Percentiles rank a stretch among this genome's conserved stretches.
These are phyloP conservation scores for Rhodofomes roseus DNA, from an alignment of 1,284 basidiomycete genomes.

Conservation along the genomic window DNA sequence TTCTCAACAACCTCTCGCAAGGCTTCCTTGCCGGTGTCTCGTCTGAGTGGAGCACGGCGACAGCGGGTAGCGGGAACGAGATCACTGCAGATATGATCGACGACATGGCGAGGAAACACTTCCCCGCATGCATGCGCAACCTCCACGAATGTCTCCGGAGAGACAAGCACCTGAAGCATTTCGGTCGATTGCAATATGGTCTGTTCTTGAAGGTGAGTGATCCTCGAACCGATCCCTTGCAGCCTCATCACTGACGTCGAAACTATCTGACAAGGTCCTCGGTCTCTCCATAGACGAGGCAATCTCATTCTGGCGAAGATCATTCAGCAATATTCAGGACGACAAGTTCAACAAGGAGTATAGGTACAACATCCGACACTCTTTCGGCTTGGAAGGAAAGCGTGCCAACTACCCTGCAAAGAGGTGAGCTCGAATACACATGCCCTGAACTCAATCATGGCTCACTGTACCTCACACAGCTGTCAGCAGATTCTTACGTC, in stretches of 20 bases:
- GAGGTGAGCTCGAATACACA: conserved; percentile 47
- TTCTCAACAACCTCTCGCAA: conserved; percentile 90
- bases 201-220: conserved; percentile 88
- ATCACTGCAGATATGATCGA: conserved; percentile 96
- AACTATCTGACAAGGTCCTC: conserved; percentile 58
- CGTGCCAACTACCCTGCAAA: conserved; percentile 93
- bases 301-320: conserved; percentile 89
- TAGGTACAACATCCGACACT: conserved; percentile 96
- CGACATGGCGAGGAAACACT: conserved; percentile 83
- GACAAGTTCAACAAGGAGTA: conserved; percentile 99
- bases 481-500: conserved; percentile 87
- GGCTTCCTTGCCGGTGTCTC: conserved; percentile 92
- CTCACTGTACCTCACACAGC: conserved; percentile 39
- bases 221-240: too few relatives aligned
- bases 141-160: conserved; percentile 78
- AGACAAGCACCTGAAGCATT: conserved; percentile 91
- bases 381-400: conserved; percentile 92
- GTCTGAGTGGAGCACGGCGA: conserved; percentile 70
- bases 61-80: conserved; percentile 51
- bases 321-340: conserved; percentile 79
- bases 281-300: conserved; percentile 96
- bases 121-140: conserved; percentile 95
- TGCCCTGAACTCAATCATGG: conserved; percentile 4
- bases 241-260: neutral
- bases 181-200: conserved; percentile 88